These are phyloP conservation scores for Serendipita sp. DNA, from an alignment of 768 basidiomycete genomes.

Conservation along the genomic window DNA sequence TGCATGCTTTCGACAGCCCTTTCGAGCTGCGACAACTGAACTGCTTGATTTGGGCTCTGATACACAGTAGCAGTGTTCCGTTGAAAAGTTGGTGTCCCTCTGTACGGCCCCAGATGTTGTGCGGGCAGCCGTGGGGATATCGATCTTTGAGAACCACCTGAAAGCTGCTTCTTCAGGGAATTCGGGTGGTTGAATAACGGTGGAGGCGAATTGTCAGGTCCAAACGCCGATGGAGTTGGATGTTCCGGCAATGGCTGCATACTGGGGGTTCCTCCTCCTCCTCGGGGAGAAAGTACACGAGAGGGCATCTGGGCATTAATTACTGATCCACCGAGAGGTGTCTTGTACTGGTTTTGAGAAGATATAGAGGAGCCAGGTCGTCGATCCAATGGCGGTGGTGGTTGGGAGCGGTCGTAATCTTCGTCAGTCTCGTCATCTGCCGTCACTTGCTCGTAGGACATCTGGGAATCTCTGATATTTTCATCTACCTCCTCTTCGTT, in stretches of 20 bases:
- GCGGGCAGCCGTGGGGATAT: neutral
- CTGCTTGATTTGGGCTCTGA: neutral
- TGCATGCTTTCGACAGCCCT: slow-evolving; percentile 67
- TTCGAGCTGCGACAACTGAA: slow-evolving; percentile 37
- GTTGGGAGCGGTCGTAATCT: neutral
- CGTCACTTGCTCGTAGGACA: slow-evolving; percentile 15
- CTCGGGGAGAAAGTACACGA: neutral
- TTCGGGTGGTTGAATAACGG: slow-evolving; percentile 7
- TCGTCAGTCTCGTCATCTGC: slow-evolving; percentile 9
- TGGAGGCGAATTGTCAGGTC: neutral
- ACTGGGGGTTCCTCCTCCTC: neutral
- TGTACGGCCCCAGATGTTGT: neutral
- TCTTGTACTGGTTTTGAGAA: slow-evolving; percentile 53
- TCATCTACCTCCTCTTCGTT: slow-evolving; percentile 15
- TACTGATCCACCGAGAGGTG: slow-evolving; percentile 46
- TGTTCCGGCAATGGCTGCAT: slow-evolving; percentile 1
- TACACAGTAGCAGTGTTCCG: neutral
- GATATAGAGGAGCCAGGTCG: slow-evolving; percentile 69
- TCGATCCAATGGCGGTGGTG: slow-evolving; percentile 2
- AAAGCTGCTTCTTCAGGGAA: slow-evolving; percentile 1
- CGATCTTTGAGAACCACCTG: neutral
- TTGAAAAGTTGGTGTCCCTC: neutral
- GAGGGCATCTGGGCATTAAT: neutral
- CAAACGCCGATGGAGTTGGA: neutral
- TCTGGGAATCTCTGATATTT: slow-evolving; percentile 6